Percentiles rank a stretch among this genome's conserved stretches.
Evolutionary conservation across 208 protist genomes (phyloP).

Genomic region (Leishmania martiniquensis): DNA sequence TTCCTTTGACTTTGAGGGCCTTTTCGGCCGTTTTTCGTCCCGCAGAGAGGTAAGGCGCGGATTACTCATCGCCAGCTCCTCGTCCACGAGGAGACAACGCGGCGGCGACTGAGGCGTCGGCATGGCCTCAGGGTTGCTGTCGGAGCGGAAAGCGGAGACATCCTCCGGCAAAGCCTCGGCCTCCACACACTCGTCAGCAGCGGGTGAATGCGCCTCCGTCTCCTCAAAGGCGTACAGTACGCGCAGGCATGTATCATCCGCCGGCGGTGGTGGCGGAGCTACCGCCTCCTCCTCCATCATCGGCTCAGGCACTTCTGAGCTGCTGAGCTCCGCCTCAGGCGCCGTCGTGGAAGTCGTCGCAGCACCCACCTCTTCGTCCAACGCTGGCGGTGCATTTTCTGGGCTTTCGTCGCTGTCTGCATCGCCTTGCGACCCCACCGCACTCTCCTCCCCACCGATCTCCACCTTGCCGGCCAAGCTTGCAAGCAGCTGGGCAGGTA

Average conservation of each 20-base stretch:
- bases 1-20: constrained; percentile 6
- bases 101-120: background rate
- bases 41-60: constrained; percentile 6
- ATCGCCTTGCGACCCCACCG: background rate
- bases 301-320: background rate
- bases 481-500: background rate
- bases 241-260: background rate
- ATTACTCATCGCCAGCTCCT: constrained; percentile 19
- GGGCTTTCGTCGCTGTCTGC: background rate
- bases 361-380: background rate
- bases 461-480: constrained; percentile 2
- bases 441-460: background rate
- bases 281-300: background rate
- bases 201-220: background rate
- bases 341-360: background rate
- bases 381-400: background rate
- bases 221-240: background rate
- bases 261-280: background rate
- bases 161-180: background rate
- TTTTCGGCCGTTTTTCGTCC: constrained; percentile 10
- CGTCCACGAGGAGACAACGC: constrained; percentile 9
- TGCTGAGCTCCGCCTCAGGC: background rate
- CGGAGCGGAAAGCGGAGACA: background rate
- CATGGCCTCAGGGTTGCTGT: constrained; percentile 8
- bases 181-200: constrained; percentile 8